Evolutionary conservation across 805 yeast genomes (phyloP).

Genomic region (Torulaspora microellipsoides): DNA sequence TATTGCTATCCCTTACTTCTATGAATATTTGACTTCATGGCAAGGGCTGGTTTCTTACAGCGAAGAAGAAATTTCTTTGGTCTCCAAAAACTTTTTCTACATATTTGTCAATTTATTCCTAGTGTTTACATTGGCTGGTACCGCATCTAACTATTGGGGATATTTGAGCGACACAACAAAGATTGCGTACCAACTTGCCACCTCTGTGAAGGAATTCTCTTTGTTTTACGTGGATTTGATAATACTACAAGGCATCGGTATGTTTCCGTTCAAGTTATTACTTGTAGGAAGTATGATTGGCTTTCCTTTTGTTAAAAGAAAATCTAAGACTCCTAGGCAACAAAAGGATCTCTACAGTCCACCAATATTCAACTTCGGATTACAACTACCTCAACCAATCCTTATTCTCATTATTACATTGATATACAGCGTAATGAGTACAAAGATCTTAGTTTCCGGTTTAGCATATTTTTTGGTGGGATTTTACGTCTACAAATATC

Average conservation of each 20-base stretch:
- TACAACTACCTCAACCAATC: constrained; percentile 88
- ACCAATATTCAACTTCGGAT: constrained; percentile 86
- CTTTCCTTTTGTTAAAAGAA: constrained; percentile 61
- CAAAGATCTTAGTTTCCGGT: constrained; percentile 82
- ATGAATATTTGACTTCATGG: constrained; percentile 71
- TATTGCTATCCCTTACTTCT: constrained; percentile 76
- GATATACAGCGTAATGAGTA: constrained; percentile 83
- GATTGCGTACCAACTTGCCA: constrained; percentile 81
- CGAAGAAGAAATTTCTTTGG: constrained; percentile 86
- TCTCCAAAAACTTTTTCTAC: constrained; percentile 89
- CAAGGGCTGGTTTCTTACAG: constrained; percentile 92
- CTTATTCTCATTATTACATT: constrained; percentile 78
- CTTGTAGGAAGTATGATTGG: constrained; percentile 72
- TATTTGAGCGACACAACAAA: constrained; percentile 83
- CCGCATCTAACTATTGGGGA: constrained; percentile 77
- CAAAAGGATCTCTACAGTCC: constrained; percentile 73
- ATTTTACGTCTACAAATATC: constrained; percentile 85
- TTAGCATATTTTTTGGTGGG: constrained; percentile 79
- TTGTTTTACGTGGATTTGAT: constrained; percentile 86
- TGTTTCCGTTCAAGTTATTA: constrained; percentile 83
- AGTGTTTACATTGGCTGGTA: constrained; percentile 91
- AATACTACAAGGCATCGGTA: constrained; percentile 77
- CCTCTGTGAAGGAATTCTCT: constrained; percentile 72
- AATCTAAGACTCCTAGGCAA: constrained; percentile 80
- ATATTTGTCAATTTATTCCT: constrained; percentile 89